These are phyloP conservation scores for Xanthoconium separans DNA, from an alignment of 1,284 basidiomycete species.

Conservation along the genomic window DNA sequence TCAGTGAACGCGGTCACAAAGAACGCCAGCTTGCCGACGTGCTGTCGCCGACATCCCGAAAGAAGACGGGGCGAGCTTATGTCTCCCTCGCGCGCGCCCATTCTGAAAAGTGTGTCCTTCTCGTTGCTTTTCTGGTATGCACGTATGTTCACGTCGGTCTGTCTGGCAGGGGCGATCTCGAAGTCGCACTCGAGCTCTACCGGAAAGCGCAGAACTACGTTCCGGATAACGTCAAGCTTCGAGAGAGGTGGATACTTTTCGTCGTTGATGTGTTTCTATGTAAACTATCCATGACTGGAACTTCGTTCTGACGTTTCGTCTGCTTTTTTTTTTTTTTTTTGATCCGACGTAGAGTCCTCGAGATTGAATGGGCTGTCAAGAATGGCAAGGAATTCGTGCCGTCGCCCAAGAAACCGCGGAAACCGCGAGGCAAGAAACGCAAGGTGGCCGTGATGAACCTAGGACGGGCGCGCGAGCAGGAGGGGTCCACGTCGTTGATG, in stretches of 20 bases:
- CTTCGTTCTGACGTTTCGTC: conserved; percentile 23
- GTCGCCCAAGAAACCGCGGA: conserved; percentile 56
- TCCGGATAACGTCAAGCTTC: conserved; percentile 74
- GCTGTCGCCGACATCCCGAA: conserved; percentile 67
- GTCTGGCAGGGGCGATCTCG: conserved; percentile 59
- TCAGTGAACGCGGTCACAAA: conserved; percentile 57
- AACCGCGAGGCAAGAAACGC: conserved; percentile 36
- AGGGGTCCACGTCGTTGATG: conserved; percentile 9
- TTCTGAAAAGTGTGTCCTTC: conserved; percentile 61
- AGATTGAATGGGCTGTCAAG: conserved; percentile 70
- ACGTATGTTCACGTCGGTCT: not conserved
- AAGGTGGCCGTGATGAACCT: conserved; percentile 26
- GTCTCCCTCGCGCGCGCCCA: conserved; percentile 73
- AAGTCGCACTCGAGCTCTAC: conserved; percentile 71
- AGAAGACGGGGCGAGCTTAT: conserved; percentile 74
- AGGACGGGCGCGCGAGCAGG: too few species aligned
- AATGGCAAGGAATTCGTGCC: conserved; percentile 57
- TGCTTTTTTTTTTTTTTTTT: conserved; percentile 8
- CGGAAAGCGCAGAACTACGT: conserved; percentile 74
- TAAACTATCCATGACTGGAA: conserved; percentile 39
- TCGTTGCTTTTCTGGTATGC: too few species aligned
- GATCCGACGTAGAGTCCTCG: conserved; percentile 56
- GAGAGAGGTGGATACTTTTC: conserved; percentile 78
- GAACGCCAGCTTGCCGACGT: conserved; percentile 58
- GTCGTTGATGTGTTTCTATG: conserved; percentile 54